Conservation (phyloP, 208 protist species). For the Acanthamoeba castellanii region DNA sequence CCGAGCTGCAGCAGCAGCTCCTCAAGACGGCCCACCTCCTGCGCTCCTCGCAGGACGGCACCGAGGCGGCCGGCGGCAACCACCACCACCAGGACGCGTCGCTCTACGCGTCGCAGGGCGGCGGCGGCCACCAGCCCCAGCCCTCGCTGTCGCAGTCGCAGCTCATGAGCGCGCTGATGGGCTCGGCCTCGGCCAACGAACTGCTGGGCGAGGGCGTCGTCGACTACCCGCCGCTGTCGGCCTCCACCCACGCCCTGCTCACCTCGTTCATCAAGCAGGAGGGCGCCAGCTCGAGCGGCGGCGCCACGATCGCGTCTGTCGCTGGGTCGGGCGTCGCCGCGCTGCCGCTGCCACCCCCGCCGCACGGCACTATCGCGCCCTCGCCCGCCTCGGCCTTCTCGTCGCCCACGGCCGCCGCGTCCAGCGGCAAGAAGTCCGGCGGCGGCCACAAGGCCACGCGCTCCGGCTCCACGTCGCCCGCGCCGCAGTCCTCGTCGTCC, state of each 20-base stretch:
- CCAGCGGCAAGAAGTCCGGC: not conserved
- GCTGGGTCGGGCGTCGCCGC: not conserved
- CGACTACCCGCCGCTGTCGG: constrained; percentile 16
- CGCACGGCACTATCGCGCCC: not conserved
- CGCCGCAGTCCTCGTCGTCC: not conserved
- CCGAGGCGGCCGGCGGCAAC: not conserved
- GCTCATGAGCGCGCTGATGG: constrained; percentile 6
- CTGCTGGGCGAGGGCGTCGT: constrained; percentile 16
- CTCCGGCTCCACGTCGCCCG: not conserved
- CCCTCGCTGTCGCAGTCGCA: constrained; percentile 48
- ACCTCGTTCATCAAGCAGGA: constrained; percentile 29
- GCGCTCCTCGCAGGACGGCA: constrained; percentile 49
- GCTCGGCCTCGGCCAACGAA: constrained; percentile 10
- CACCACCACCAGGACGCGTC: not conserved
- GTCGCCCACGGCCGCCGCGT: not conserved
- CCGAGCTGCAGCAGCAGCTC: constrained; percentile 54
- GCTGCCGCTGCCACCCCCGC: not conserved
- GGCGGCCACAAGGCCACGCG: not conserved
- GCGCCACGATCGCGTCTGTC: not conserved
- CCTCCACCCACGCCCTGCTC: constrained; percentile 1
- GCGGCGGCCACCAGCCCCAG: not conserved
- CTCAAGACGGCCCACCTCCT: constrained; percentile 54
- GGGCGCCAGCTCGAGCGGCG: not conserved
- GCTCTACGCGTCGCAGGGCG: not conserved
- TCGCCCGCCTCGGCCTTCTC: not conserved